Base-by-base conservation (phyloP, 768 basidiomycete species). In the Galerina marginata region DNA sequence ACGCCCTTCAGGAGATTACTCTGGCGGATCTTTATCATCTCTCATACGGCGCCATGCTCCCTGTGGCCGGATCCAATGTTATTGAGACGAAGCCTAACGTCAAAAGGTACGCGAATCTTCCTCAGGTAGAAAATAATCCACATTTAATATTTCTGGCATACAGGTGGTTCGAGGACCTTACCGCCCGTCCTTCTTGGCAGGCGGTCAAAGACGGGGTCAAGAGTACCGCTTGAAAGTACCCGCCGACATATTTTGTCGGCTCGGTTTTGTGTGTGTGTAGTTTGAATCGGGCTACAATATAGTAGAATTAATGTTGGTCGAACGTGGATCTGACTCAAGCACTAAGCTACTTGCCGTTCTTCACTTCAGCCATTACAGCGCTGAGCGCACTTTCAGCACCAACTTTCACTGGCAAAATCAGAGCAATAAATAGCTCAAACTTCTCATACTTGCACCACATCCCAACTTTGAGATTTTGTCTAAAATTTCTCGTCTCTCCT, bases 21-120 rank as follows among this genome's bases (percentile, higher is more conserved):
- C 73, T 84, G n/a, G 82, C 79, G 0, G 83, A 85, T 56, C 65
- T 84, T 15, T 82, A 79, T 63, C 81, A 84, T 54, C 68, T 83
- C 26, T 80, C 81, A 25, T 81, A 77, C 45, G 81, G 71, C 12
- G 43, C 61, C 26, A 44, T 72, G 58, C 67, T 79, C 20, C 37
- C 62, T 0, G 42, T 44, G 2, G 73, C 70, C 12, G 77, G 75
- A 0, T 63, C 58, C 39, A 62, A 75, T 26, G 65, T 80, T 15
- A 65, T 84, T 55, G 60, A 67, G 42, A 61, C 66, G 20, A 76
- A 77, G 60, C 81, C 84, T 16, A 85, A 85, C 58, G 79, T 87
- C 4, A 61, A 70, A 0, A 79, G 81, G 69, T 86, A 49, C 15
- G 5, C 42, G 39, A 25, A 4, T 48, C 29, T 33, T 9, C 25